Base-by-base conservation (phyloP, 1,139 yeast species). In the Candida freyschussii region DNA sequence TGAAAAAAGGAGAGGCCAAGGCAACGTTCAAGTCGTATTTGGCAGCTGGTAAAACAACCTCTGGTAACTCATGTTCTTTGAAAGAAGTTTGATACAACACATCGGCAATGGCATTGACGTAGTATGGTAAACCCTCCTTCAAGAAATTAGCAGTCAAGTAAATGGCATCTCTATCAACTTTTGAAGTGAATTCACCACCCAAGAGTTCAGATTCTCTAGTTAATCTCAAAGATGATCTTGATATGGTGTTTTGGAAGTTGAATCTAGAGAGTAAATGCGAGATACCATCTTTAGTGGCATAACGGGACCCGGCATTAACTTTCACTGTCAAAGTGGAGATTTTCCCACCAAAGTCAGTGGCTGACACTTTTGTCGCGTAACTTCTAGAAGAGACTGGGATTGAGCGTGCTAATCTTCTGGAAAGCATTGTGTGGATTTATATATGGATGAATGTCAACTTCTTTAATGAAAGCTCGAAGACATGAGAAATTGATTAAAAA, bases 181-280 rank as follows among this genome's bases (percentile, higher is more conserved):
- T 54, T 30, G 94, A 69, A 32, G 73, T 59, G 60, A 86, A 75
- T 44, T 64, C 65, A 56, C 96, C 97, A 47, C 98, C 98, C 52
- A 91, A 72, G 48, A 91, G 75, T 67, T 93, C 99, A 36, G 91
- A 68, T 67, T 93, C 98, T 65, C 98, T 83, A 54, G 89, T 83
- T 56, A 89, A 72, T 68, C 98, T 84, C 58, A 91, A 72, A 20
- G 95, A 96, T 21, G 95, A 82, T 63, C 87, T 86, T 52, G 76
- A 61, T 46, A 72, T 71, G 43, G 96, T 87, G 71, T 83, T 82
- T 62, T 84, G 76, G 70, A 82, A 91, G 54, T 81, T 81, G 63
- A 76, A 87, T 63, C 87, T 77, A 53, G 93, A 77, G 55, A 89
- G 72, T 49, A 87, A 66, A 62, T 91, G 97, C 31, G 97, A 72